Conservation (phyloP, 176 grass and related monocot genomes). For the Carex parvula region DNA sequence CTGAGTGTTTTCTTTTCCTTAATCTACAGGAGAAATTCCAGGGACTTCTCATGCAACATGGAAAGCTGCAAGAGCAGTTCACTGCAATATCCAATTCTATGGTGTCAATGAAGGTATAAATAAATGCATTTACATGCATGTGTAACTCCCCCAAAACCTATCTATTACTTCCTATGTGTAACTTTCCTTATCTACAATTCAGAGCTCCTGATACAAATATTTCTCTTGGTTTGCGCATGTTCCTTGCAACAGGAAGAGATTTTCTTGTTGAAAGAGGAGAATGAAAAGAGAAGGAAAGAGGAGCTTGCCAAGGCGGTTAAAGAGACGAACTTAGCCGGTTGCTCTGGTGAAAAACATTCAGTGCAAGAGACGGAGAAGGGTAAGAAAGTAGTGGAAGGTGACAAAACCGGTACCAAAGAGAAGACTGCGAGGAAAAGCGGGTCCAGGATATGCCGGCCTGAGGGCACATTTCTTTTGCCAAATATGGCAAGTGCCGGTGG, state of each 20-base stretch:
- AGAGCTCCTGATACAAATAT: no score
- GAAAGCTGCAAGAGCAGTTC: slow-evolving; percentile 39
- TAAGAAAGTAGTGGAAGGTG: neutral
- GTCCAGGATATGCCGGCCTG: slow-evolving; percentile 42
- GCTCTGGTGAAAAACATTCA: neutral
- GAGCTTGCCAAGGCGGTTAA: neutral
- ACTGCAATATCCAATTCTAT: slow-evolving; percentile 33
- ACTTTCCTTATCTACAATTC: no score
- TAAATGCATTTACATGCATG: neutral
- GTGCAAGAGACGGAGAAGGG: neutral
- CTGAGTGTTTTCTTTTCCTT: neutral
- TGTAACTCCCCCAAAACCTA: no score
- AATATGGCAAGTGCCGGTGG: slow-evolving; percentile 30
- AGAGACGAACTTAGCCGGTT: neutral
- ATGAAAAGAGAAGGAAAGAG: neutral
- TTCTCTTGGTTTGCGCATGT: no score
- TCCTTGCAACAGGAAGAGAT: slow-evolving; percentile 44
- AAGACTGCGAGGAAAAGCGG: slow-evolving; percentile 34
- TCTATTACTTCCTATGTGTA: no score
- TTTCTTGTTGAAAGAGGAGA: slow-evolving; percentile 28
- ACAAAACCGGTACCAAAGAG: neutral
- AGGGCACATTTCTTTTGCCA: slow-evolving; percentile 54
- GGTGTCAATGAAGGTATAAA: slow-evolving; percentile 42
- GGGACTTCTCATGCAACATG: slow-evolving; percentile 37
- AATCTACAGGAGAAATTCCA: slow-evolving; percentile 38